Evolutionary conservation across 352 stramenopile species (phyloP), one percentile per base, ranked within the genome.

Genomic region (Globisporangium sylvaticum): DNA sequence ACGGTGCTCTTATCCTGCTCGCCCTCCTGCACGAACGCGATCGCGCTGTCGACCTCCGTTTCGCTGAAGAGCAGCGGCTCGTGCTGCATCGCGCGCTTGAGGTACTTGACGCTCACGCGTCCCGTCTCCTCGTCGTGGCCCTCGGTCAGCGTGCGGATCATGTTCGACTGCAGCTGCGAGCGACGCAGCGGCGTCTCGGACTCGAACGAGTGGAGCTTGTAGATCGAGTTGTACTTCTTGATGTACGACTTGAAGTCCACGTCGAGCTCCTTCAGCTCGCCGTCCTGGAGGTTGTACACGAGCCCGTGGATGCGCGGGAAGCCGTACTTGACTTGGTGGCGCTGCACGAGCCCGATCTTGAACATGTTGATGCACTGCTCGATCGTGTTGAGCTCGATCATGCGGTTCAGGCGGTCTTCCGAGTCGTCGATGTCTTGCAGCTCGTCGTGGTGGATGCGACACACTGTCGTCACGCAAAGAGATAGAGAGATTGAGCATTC

Each of bases 331-430:
- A 84, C 80, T 65, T 95, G 86, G 73, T 94, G 83, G 61, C 87
- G 83, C 80, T 97, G 88, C 68, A 97, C 88, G 29, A 93, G 73
- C 0, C 83, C 87, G 62, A 95, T 96, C 79, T 96, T 96, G 74
- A 94, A 96, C 34, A 96, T 78, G 74, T 96, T 96, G 64, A 96
- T 90, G 70, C 88, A 96, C 80, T 96, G 89, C 72, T 96, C 89
- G 58, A 93, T 80, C 15, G 88, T 94, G 79, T 96, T 97, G 39
- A 97, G 81, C 76, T 96, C 89, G 39, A 97, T 81, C 57, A 90
- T 84, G 66, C 87, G 84, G 63, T 88, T 80, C 48, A 93, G 70
- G 1, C 91, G 88, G 66, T 88, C 71, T 24, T 97, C 83, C 24
- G 74, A 67, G 77, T 97, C 79, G 1, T 83, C 65, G 55, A 98